A percentile compares a stretch with the other conserved stretches of the same genome.
Conservation (phyloP, 2,329 filamentous ascomycete genomes). For the Passalora sequoiae region DNA sequence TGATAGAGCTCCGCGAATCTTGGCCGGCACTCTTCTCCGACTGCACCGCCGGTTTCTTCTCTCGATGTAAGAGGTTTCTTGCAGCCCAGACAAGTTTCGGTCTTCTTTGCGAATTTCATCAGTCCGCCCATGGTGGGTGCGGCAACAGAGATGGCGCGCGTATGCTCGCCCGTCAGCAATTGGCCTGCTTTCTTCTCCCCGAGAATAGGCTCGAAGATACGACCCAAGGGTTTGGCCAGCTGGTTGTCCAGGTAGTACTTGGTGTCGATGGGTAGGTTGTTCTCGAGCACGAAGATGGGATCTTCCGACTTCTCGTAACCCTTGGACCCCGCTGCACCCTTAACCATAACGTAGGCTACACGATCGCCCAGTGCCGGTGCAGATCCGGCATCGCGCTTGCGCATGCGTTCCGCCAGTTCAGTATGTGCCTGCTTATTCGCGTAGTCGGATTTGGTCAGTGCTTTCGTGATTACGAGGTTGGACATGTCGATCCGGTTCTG, state of each 20-base stretch:
- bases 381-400: constrained; percentile 90
- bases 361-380: constrained; percentile 89
- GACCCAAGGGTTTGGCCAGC: constrained; percentile 83
- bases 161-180: constrained; percentile 87
- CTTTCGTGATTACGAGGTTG: constrained; percentile 98
- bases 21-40: constrained; percentile 79
- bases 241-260: constrained; percentile 99
- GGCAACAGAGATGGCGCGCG: constrained; percentile 86
- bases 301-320: constrained; percentile 98
- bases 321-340: constrained; percentile 80
- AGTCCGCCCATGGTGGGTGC: constrained; percentile 86
- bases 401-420: constrained; percentile 92
- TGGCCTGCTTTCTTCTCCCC: constrained; percentile 86
- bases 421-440: constrained; percentile 91
- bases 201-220: constrained; percentile 97
- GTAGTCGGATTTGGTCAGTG: constrained; percentile 85
- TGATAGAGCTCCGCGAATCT: constrained; percentile 90
- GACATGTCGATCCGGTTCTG: constrained; percentile 99
- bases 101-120: constrained; percentile 99
- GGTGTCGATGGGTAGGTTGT: constrained; percentile 96
- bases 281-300: constrained; percentile 91
- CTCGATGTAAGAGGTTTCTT: constrained; percentile 86
- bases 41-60: constrained; percentile 75
- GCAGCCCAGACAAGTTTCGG: constrained; percentile 96
- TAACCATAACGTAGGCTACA: constrained; percentile 96